Evolutionary conservation across 768 basidiomycete genomes (phyloP).

Genomic region (Russula virescens): DNA sequence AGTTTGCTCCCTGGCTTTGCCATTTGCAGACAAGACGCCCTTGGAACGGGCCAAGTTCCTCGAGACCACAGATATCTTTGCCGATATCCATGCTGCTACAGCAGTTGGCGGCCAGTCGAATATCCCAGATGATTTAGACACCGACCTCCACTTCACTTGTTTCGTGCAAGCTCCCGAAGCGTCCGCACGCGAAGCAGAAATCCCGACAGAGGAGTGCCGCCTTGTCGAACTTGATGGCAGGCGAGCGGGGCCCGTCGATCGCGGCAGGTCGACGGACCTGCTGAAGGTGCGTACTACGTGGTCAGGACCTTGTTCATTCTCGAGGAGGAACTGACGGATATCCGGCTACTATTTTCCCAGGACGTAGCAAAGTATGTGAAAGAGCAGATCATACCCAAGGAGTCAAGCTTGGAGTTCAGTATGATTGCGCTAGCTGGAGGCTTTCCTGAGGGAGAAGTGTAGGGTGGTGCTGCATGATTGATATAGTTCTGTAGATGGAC

Average conservation of each 20-base stretch:
- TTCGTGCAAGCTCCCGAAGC: constrained; percentile 66
- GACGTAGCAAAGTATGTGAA: constrained; percentile 62
- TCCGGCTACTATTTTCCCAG: constrained; percentile 31
- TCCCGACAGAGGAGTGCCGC: constrained; percentile 32
- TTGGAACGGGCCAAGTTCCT: constrained; percentile 70
- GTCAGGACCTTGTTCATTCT: not conserved
- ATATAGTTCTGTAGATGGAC: too few relatives aligned
- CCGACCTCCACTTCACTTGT: constrained; percentile 81
- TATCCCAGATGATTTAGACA: constrained; percentile 56
- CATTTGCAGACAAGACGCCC: constrained; percentile 52
- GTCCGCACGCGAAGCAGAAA: constrained; percentile 30
- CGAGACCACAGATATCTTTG: constrained; percentile 70
- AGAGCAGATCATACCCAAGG: constrained; percentile 49
- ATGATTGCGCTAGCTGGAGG: constrained; percentile 50
- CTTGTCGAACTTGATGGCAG: constrained; percentile 84
- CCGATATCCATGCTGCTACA: constrained; percentile 66
- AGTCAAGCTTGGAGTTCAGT: constrained; percentile 55
- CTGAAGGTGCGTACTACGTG: constrained; percentile 40
- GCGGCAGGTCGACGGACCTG: constrained; percentile 56
- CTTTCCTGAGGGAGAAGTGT: not conserved
- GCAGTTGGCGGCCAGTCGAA: constrained; percentile 65
- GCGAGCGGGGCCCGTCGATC: constrained; percentile 73
- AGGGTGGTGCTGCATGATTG: too few relatives aligned
- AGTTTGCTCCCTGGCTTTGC: not conserved
- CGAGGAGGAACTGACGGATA: not conserved